Percentiles rank a stretch among this genome's conserved stretches.
These are phyloP conservation scores for Zopfochytrium polystomum DNA, from an alignment of 371 early-diverging fungal genomes.

Conservation along the genomic window DNA sequence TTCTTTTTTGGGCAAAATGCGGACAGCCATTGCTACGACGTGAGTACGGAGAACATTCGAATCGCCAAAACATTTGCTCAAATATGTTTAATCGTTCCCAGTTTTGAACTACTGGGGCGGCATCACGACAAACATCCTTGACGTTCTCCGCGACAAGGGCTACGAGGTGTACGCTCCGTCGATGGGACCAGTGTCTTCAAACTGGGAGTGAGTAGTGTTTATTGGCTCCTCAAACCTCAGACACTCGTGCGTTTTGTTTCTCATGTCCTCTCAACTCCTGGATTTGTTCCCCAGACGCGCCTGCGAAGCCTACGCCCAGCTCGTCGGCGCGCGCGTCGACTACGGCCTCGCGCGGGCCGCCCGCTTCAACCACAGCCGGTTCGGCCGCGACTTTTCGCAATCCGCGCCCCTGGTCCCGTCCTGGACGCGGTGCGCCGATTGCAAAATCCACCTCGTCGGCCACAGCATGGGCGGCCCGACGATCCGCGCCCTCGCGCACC, in stretches of 20 bases:
- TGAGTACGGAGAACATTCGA: no score
- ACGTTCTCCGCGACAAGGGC: conserved; percentile 13
- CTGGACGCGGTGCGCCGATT: not conserved
- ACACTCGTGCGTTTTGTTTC: no score
- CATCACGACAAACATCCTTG: conserved; percentile 6
- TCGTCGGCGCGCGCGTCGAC: conserved; percentile 9
- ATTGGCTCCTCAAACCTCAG: no score
- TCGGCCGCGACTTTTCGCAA: conserved; percentile 19
- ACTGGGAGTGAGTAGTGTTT: no score
- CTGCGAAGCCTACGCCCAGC: conserved; percentile 26
- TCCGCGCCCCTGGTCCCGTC: conserved; percentile 6
- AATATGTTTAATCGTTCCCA: no score
- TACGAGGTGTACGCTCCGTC: conserved; percentile 15
- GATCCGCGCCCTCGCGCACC: conserved; percentile 9
- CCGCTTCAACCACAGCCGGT: conserved; percentile 20
- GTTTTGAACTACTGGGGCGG: conserved; percentile 11
- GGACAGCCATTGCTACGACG: no score
- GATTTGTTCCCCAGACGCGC: no score
- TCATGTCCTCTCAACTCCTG: no score
- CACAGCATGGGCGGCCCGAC: conserved; percentile 29
- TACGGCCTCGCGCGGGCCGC: conserved; percentile 19
- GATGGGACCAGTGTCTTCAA: conserved; percentile 19
- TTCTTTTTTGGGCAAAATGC: no score
- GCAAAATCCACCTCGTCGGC: conserved; percentile 26
- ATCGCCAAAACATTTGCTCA: no score